Evolutionary conservation across 2,329 filamentous ascomycete species (phyloP).

Genomic region (Exophiala lecanii-corni): DNA sequence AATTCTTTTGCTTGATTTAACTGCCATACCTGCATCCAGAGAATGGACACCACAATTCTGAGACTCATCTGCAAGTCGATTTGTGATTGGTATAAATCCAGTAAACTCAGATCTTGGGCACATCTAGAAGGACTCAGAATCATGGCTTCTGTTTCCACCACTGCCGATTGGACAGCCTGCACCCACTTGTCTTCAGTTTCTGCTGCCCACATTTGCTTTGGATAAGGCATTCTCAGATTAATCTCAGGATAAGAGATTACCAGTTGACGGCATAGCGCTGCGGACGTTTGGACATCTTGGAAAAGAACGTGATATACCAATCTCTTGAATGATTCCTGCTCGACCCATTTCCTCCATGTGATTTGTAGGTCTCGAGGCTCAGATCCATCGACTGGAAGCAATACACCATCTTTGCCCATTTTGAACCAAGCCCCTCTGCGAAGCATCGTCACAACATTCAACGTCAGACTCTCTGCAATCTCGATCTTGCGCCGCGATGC

Average conservation of each 20-base stretch:
- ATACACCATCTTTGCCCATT: neutral
- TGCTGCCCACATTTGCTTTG: slow-evolving; percentile 62
- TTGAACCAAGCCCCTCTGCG: slow-evolving; percentile 60
- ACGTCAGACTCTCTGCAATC: slow-evolving; percentile 37
- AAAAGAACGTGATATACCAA: slow-evolving; percentile 62
- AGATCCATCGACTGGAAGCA: neutral
- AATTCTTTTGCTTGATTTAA: neutral
- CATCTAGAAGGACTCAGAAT: neutral
- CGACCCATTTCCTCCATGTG: slow-evolving; percentile 30
- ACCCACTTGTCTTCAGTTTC: slow-evolving; percentile 62
- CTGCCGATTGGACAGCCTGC: slow-evolving; percentile 34
- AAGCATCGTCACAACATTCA: slow-evolving; percentile 53
- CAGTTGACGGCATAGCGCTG: slow-evolving; percentile 61
- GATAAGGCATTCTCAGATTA: slow-evolving; percentile 48
- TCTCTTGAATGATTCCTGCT: slow-evolving; percentile 34
- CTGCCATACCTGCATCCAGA: slow-evolving; percentile 10
- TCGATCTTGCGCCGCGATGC: slow-evolving; percentile 37
- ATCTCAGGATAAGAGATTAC: slow-evolving; percentile 23
- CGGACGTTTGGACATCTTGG: slow-evolving; percentile 62
- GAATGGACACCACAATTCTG: slow-evolving; percentile 1
- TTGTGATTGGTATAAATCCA: neutral
- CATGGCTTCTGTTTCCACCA: neutral
- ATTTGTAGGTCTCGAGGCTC: slow-evolving; percentile 18
- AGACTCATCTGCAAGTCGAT: slow-evolving; percentile 7
- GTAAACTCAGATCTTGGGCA: neutral